Conservation (phyloP, 768 basidiomycete genomes). For the Amanita molliuscula region DNA sequence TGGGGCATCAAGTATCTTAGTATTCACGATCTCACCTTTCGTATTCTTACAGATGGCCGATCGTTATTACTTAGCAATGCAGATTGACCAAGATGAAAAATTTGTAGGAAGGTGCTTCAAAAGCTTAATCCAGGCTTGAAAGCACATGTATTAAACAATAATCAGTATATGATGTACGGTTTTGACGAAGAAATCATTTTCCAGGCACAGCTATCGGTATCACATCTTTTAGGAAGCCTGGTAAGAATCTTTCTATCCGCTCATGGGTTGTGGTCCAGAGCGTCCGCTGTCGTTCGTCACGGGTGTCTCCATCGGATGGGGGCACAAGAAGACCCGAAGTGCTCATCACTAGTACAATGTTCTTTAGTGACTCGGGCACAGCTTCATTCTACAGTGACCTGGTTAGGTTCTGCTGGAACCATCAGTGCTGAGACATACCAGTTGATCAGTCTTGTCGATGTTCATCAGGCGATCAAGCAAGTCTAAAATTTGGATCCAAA, state of each 20-base stretch:
- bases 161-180: conserved; percentile 9
- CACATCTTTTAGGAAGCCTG: conserved; percentile 75
- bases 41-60: conserved; percentile 9
- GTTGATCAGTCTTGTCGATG: conserved; percentile 72
- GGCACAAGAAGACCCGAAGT: conserved; percentile 78
- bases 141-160: not conserved
- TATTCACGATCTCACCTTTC: conserved; percentile 46
- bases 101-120: conserved; percentile 18
- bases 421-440: conserved; percentile 44
- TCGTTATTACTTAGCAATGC: not conserved
- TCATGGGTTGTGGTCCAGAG: conserved; percentile 84
- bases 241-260: conserved; percentile 84
- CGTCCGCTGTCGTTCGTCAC: conserved; percentile 51
- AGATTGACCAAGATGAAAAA: conserved; percentile 63
- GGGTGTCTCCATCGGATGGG: conserved; percentile 28
- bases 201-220: conserved; percentile 29
- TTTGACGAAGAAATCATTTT: no score
- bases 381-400: conserved; percentile 67
- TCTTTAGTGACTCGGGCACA: conserved; percentile 92
- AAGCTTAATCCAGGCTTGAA: not conserved
- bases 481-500: conserved; percentile 89
- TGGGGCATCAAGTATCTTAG: conserved; percentile 44
- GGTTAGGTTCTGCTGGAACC: not conserved
- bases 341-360: conserved; percentile 93
- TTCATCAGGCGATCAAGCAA: conserved; percentile 84